A percentile compares a stretch with the other conserved stretches of the same genome.
Evolutionary conservation across 139 green algal genomes (phyloP).

Genomic region (Asterochloris sp.): DNA sequence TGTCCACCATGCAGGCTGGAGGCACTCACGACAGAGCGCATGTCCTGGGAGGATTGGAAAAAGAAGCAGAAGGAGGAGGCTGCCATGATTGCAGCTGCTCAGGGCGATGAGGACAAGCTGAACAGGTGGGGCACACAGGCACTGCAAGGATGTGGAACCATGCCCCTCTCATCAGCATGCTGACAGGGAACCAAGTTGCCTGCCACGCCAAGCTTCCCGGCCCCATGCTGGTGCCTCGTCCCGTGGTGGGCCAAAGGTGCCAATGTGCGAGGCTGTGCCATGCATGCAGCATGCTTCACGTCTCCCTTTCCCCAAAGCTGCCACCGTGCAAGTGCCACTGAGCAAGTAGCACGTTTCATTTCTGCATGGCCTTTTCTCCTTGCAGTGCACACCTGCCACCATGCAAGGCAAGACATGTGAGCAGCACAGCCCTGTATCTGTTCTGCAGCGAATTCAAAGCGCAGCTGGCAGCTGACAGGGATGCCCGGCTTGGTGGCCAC

Average conservation of each 20-base stretch:
- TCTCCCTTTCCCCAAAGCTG: no score
- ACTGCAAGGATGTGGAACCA: not conserved
- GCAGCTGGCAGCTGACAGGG: conserved; percentile 46
- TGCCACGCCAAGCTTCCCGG: no score
- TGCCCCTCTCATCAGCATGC: no score
- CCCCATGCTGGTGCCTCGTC: no score
- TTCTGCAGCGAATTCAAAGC: conserved; percentile 31
- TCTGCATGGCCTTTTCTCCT: no score
- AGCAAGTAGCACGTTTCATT: no score
- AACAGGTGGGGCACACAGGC: conserved; percentile 2
- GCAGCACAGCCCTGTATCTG: not conserved
- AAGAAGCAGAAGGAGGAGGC: conserved; percentile 43
- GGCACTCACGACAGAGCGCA: conserved; percentile 32
- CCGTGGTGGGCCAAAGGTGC: no score
- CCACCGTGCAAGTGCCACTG: no score
- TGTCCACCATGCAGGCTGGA: conserved; percentile 16
- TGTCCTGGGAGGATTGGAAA: conserved; percentile 60
- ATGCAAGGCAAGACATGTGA: not conserved
- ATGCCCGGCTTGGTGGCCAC: conserved; percentile 19
- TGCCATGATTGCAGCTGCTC: conserved; percentile 3
- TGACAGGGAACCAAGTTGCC: no score
- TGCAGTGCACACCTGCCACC: no score
- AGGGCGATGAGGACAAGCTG: conserved; percentile 18
- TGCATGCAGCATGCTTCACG: no score
- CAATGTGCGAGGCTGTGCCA: no score